Percentiles rank a stretch among this genome's conserved stretches.
These are phyloP conservation scores for Vicia villosa DNA, from an alignment of 306 rosid species.

Conservation along the genomic window DNA sequence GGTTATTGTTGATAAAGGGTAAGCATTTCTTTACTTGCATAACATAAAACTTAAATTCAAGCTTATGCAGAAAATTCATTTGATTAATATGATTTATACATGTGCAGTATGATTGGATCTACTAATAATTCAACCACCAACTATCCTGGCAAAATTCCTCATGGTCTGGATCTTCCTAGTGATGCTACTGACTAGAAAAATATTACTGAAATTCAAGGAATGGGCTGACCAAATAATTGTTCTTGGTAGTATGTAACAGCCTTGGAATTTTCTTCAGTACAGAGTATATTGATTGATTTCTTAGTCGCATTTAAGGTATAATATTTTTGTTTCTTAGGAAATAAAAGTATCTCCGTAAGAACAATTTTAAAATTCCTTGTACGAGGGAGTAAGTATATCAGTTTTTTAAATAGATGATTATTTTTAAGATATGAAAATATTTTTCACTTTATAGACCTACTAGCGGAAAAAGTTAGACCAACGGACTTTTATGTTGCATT, in stretches of 20 bases:
- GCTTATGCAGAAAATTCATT: slow-evolving; percentile 5
- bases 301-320: background rate
- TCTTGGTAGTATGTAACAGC: slow-evolving; percentile 3
- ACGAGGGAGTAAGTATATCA: background rate
- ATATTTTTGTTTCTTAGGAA: background rate
- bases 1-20: slow-evolving; percentile 72
- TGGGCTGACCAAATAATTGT: slow-evolving; percentile 23
- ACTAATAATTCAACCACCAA: slow-evolving; percentile 60
- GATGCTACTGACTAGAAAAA: slow-evolving; percentile 51
- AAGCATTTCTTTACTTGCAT: slow-evolving; percentile 29
- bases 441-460: background rate
- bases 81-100: slow-evolving; percentile 1
- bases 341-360: slow-evolving; percentile 19
- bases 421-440: background rate
- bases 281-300: background rate
- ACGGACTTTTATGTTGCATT: no score
- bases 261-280: background rate
- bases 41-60: background rate
- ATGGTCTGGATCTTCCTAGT: slow-evolving; percentile 72
- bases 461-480: no score
- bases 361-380: slow-evolving; percentile 7
- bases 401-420: background rate
- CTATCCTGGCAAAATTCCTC: slow-evolving; percentile 70
- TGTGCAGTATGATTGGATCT: slow-evolving; percentile 64
- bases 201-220: slow-evolving; percentile 12